Evolutionary conservation across 139 green algal species (phyloP).

Genomic region (Zygnema circumcarinatum): DNA sequence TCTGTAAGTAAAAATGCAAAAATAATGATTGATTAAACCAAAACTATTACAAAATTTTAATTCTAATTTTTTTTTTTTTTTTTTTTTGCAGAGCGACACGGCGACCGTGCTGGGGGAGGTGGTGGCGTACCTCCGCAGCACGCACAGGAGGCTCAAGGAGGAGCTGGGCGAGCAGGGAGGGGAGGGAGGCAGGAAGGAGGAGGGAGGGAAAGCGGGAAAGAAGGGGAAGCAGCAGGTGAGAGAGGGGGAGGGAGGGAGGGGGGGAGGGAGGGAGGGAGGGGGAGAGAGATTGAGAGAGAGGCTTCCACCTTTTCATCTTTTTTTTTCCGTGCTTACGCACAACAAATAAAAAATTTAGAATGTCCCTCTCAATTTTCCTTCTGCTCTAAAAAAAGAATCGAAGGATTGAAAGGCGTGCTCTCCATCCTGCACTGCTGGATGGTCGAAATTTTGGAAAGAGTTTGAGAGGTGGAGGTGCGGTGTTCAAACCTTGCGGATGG

Average conservation of each 20-base stretch:
- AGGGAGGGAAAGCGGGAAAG: neutral
- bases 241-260: neutral
- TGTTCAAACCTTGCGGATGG: too few species aligned
- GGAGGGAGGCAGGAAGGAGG: neutral
- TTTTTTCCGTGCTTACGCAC: too few species aligned
- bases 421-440: too few species aligned
- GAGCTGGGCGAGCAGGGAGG: neutral
- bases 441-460: too few species aligned
- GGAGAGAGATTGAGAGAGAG: neutral
- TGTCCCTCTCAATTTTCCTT: too few species aligned
- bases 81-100: slow-evolving; percentile 19
- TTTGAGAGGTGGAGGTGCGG: too few species aligned
- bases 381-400: too few species aligned
- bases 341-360: too few species aligned
- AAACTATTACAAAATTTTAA: neutral
- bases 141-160: neutral
- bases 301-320: neutral
- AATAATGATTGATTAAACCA: neutral
- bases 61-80: slow-evolving; percentile 4
- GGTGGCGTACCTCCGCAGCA: neutral
- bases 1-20: neutral
- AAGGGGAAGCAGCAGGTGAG: neutral
- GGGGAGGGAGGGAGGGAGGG: neutral
- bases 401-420: too few species aligned
- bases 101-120: neutral